phyloP scores from a whole-genome alignment of 1,139 yeast species.

The Eremothecium coryli region DNA sequence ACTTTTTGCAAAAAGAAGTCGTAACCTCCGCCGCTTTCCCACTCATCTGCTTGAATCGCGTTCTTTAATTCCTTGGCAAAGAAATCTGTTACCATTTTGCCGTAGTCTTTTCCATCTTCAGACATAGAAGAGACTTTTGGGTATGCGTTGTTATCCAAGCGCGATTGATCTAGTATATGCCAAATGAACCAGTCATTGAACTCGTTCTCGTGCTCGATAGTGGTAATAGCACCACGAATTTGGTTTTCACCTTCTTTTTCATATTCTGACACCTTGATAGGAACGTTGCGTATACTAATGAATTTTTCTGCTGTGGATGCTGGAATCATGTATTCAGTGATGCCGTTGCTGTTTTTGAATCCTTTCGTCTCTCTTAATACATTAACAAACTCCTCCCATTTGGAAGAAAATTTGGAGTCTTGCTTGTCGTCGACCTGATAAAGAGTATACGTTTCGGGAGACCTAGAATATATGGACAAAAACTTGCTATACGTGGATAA shows the following conservation, averaged over 20 bases:
- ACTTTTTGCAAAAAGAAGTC: constrained; percentile 36
- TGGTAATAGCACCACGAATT: constrained; percentile 31
- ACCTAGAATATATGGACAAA: constrained; percentile 31
- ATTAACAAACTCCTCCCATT: constrained; percentile 24
- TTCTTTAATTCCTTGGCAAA: constrained; percentile 42
- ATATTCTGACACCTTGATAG: constrained; percentile 29
- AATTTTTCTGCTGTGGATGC: constrained; percentile 16
- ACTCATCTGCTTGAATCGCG: constrained; percentile 39
- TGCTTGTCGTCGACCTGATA: constrained; percentile 27
- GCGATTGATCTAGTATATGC: constrained; percentile 30
- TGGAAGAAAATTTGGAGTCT: constrained; percentile 19
- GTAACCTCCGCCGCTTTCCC: constrained; percentile 42
- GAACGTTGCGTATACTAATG: constrained; percentile 15
- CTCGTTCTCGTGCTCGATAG: constrained; percentile 22
- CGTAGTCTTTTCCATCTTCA: constrained; percentile 17
- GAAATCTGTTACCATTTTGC: constrained; percentile 29
- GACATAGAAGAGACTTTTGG: constrained; percentile 8
- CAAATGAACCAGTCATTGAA: constrained; percentile 34
- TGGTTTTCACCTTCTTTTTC: constrained; percentile 24
- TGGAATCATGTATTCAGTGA: constrained; percentile 19
- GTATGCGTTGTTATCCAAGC: constrained; percentile 18
- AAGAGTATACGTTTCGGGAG: constrained; percentile 13
- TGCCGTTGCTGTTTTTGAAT: constrained; percentile 11
- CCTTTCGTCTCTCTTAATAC: constrained; percentile 5
- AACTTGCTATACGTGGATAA: constrained; percentile 33